A percentile compares a stretch with the other conserved stretches of the same genome.
Conservation (phyloP, 2,329 filamentous ascomycete species). For the Aspergillus sergii region DNA sequence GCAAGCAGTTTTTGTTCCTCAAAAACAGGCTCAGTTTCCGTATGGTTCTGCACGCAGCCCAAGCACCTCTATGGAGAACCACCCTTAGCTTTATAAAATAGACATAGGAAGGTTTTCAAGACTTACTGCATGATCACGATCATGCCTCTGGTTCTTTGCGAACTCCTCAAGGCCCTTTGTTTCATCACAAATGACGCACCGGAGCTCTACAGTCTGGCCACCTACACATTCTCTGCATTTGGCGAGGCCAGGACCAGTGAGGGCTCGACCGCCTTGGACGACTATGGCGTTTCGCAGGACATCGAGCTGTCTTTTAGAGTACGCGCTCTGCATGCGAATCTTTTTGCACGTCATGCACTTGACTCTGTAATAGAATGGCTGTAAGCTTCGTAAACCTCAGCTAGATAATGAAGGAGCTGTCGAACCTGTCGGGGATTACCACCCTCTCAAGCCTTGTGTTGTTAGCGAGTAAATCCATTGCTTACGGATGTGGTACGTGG, state of each 20-base stretch:
- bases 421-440: slow-evolving; percentile 35
- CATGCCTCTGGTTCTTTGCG: slow-evolving; percentile 51
- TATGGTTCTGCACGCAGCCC: slow-evolving; percentile 38
- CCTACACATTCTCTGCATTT: slow-evolving; percentile 51
- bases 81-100: slow-evolving; percentile 5
- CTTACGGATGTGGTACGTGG: neutral
- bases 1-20: slow-evolving; percentile 33
- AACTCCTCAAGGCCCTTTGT: slow-evolving; percentile 53
- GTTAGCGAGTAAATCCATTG: neutral
- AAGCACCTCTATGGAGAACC: slow-evolving; percentile 43
- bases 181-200: slow-evolving; percentile 51
- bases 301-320: slow-evolving; percentile 52
- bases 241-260: slow-evolving; percentile 24
- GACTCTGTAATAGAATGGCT: slow-evolving; percentile 37
- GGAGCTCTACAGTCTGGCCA: slow-evolving; percentile 48
- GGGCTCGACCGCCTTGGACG: slow-evolving; percentile 17
- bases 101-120: neutral
- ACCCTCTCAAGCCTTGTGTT: slow-evolving; percentile 28
- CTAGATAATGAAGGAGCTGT: neutral
- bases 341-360: slow-evolving; percentile 52
- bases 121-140: slow-evolving; percentile 51
- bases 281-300: slow-evolving; percentile 33
- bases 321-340: slow-evolving; percentile 39
- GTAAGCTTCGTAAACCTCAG: neutral
- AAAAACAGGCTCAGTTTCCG: slow-evolving; percentile 36